Evolutionary conservation across 495 filamentous ascomycete genomes (phyloP).

Genomic region (Penicillium argentinense): DNA sequence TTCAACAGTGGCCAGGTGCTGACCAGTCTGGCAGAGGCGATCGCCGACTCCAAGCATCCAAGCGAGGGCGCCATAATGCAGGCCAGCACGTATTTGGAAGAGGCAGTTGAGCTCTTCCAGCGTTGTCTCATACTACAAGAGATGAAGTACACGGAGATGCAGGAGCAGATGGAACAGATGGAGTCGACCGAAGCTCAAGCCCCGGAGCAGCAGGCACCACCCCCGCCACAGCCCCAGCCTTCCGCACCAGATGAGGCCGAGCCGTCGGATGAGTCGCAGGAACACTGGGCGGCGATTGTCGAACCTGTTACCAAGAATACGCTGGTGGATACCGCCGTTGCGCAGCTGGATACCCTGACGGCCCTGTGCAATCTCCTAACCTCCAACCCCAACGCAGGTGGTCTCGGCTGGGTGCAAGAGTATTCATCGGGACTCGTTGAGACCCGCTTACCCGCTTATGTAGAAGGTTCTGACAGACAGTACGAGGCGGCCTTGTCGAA

Average conservation of each 20-base stretch:
- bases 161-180: slow-evolving; percentile 44
- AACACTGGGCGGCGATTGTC: slow-evolving; percentile 61
- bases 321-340: slow-evolving; percentile 63
- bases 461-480: slow-evolving; percentile 41
- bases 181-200: slow-evolving; percentile 32
- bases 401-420: slow-evolving; percentile 56
- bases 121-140: slow-evolving; percentile 61
- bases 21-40: slow-evolving; percentile 59
- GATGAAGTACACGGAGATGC: slow-evolving; percentile 52
- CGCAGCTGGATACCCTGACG: slow-evolving; percentile 59
- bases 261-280: slow-evolving; percentile 38
- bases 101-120: slow-evolving; percentile 63
- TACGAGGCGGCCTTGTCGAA: slow-evolving; percentile 53
- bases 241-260: slow-evolving; percentile 13
- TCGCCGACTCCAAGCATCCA: slow-evolving; percentile 48
- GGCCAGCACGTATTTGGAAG: slow-evolving; percentile 52
- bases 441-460: slow-evolving; percentile 48
- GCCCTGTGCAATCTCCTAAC: slow-evolving; percentile 54
- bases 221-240: background rate
- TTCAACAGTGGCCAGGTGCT: slow-evolving; percentile 72
- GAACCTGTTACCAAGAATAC: slow-evolving; percentile 61
- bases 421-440: slow-evolving; percentile 47
- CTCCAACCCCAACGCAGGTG: slow-evolving; percentile 32
- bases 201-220: slow-evolving; percentile 16
- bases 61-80: slow-evolving; percentile 39